Evolutionary conservation across 2,329 filamentous ascomycete species (phyloP), one percentile per base, ranked within the genome.

Genomic region (Alternaria atra): DNA sequence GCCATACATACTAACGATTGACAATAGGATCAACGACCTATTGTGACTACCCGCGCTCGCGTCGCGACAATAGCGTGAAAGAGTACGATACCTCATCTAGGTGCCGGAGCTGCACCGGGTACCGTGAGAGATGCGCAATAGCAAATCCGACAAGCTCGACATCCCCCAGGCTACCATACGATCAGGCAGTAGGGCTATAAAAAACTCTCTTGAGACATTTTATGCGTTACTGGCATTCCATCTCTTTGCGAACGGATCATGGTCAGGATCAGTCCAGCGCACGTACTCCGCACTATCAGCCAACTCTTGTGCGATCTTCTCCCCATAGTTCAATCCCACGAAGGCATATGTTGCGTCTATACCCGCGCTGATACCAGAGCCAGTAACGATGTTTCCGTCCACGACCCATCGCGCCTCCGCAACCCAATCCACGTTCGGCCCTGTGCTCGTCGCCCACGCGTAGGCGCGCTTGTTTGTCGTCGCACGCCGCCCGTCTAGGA

Each of bases 401-500:
- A 81, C 78, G 0, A 90, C 85, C 85, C 87, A 91, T 48, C 66
- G 59, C 2, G 71, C 67, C 25, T 66, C 63, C 5, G 63, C 51
- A 86, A 88, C 82, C 89, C 89, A 91, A 1, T 85, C 77, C 0
- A 88, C 85, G 1, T 82, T 78, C 0, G 83, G 80, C 0, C 84
- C 82, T 46, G 5, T 79, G 68, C 2, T 74, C 80, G 60, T 71
- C 4, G 63, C 64, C 7, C 63, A 66, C 13, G 75, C 73, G 80
- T 84, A 90, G 0, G 82, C 80, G 2, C 73, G 72, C 76, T 91
- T 91, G 71, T 91, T 91, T 7, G 87, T 89, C 2, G 89, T 91
- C 2, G 87, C 90, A 8, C 83, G 77, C 48, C 79, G 80, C 0
- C 85, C 85, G 58, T 90, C 83, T 20, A 91, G 72, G 2, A 90